Evolutionary conservation across 306 rosid species (phyloP).

Genomic region (Vigna trinervia): DNA sequence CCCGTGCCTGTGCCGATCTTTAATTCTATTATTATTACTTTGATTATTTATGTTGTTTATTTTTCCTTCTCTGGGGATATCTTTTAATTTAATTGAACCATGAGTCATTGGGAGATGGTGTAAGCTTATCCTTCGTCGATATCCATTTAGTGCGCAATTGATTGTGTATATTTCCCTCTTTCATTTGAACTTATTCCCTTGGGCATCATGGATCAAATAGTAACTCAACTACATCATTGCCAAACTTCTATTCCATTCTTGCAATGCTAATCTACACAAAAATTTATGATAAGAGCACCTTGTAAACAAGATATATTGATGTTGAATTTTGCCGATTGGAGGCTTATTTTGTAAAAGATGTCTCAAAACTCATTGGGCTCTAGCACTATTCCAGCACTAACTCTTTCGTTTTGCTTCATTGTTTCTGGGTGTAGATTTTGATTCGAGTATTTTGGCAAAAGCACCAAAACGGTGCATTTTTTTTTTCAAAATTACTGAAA

Average conservation of each 20-base stretch:
- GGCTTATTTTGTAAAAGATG: background rate
- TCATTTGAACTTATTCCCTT: background rate
- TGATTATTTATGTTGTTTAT: background rate
- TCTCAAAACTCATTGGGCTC: conserved; percentile 2
- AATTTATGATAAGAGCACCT: background rate
- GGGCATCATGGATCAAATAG: background rate
- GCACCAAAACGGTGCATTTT: no score
- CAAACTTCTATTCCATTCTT: conserved; percentile 33
- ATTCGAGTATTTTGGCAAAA: background rate
- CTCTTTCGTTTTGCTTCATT: conserved; percentile 27
- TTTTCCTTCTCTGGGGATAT: conserved; percentile 14
- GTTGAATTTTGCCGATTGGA: conserved; percentile 12
- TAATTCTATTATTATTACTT: conserved; percentile 1
- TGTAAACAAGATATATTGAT: conserved; percentile 3
- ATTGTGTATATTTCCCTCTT: conserved; percentile 9
- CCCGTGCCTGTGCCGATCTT: background rate
- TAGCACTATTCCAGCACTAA: conserved; percentile 2
- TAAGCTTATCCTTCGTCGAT: conserved; percentile 17
- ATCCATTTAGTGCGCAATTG: conserved; percentile 20
- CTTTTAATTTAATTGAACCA: background rate
- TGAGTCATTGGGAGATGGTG: conserved; percentile 21
- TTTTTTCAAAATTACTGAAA: no score
- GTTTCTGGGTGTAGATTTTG: background rate
- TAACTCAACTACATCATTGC: conserved; percentile 15
- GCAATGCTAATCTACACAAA: conserved; percentile 15